A percentile compares a stretch with the other conserved stretches of the same genome.
These are phyloP conservation scores for Sistotremastrum niveocremeum DNA, from an alignment of 768 basidiomycete genomes.

Conservation along the genomic window DNA sequence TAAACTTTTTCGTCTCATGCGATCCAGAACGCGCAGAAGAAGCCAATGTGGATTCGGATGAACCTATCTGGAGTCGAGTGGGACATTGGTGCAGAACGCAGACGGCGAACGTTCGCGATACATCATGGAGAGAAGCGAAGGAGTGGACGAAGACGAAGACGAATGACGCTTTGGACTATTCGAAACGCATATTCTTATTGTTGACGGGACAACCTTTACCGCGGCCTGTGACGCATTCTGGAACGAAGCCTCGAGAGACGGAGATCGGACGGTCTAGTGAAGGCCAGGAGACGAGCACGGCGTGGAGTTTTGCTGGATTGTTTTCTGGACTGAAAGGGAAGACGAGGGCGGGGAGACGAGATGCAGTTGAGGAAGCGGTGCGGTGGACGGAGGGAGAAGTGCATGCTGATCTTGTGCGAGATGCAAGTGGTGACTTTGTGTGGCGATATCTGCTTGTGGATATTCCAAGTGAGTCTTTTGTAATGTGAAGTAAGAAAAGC, in stretches of 20 bases:
- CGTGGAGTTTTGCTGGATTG: slow-evolving; percentile 49
- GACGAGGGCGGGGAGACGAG: slow-evolving; percentile 16
- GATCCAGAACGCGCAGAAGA: background rate
- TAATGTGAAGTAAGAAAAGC: slow-evolving; percentile 7
- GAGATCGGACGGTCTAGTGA: background rate
- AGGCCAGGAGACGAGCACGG: slow-evolving; percentile 21
- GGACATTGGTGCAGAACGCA: slow-evolving; percentile 9
- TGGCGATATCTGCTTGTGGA: slow-evolving; percentile 70
- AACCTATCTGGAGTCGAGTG: background rate
- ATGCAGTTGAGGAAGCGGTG: slow-evolving; percentile 16
- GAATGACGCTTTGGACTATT: slow-evolving; percentile 30
- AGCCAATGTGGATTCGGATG: background rate
- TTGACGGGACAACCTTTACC: slow-evolving; percentile 49
- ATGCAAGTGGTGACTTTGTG: slow-evolving; percentile 63
- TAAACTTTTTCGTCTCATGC: slow-evolving; percentile 59
- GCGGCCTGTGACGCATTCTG: slow-evolving; percentile 7
- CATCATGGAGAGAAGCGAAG: slow-evolving; percentile 43
- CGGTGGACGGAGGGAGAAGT: slow-evolving; percentile 66
- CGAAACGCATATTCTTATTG: slow-evolving; percentile 53
- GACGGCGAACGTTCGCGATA: slow-evolving; percentile 35
- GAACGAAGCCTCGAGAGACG: slow-evolving; percentile 15
- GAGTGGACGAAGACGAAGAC: slow-evolving; percentile 31
- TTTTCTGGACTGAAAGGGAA: slow-evolving; percentile 48
- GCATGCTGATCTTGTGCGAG: slow-evolving; percentile 61
- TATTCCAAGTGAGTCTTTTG: slow-evolving; percentile 51